phyloP scores from a whole-genome alignment of 2,329 filamentous ascomycete genomes.

The Nemania sp. region DNA sequence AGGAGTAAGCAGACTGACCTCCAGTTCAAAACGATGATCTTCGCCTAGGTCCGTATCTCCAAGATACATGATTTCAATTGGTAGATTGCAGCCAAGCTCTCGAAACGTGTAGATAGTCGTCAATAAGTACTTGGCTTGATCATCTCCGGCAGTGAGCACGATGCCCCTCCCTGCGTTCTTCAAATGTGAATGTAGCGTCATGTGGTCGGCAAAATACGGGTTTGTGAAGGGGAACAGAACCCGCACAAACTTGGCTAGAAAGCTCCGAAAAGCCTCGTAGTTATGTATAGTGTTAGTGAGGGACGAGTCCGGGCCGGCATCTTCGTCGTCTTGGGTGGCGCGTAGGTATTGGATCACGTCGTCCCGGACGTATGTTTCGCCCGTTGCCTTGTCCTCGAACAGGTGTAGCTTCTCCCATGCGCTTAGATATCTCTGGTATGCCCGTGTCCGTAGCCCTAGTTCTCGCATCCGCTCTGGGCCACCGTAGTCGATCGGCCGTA shows the following conservation, averaged over 20 bases:
- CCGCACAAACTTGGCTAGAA: conserved; percentile 54
- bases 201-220: conserved; percentile 59
- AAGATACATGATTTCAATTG: conserved; percentile 57
- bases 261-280: conserved; percentile 58
- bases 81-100: conserved; percentile 54
- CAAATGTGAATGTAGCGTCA: conserved; percentile 57
- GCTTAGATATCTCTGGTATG: conserved; percentile 55
- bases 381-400: conserved; percentile 45
- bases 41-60: conserved; percentile 59
- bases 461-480: conserved; percentile 56
- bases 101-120: conserved; percentile 57
- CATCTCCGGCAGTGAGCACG: conserved; percentile 59
- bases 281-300: conserved; percentile 52
- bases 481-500: conserved; percentile 54
- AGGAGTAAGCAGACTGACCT: conserved; percentile 42
- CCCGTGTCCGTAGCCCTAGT: conserved; percentile 55
- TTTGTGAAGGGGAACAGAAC: conserved; percentile 56
- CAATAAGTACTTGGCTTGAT: conserved; percentile 57
- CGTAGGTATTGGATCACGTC: conserved; percentile 55
- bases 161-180: conserved; percentile 57
- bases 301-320: conserved; percentile 29
- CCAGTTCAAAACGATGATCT: conserved; percentile 56
- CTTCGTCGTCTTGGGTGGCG: conserved; percentile 30
- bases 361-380: conserved; percentile 55
- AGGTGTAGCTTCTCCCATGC: conserved; percentile 56